Base-by-base conservation (phyloP, 371 early-diverging fungal species). In the Apophysomyces elegans region DNA sequence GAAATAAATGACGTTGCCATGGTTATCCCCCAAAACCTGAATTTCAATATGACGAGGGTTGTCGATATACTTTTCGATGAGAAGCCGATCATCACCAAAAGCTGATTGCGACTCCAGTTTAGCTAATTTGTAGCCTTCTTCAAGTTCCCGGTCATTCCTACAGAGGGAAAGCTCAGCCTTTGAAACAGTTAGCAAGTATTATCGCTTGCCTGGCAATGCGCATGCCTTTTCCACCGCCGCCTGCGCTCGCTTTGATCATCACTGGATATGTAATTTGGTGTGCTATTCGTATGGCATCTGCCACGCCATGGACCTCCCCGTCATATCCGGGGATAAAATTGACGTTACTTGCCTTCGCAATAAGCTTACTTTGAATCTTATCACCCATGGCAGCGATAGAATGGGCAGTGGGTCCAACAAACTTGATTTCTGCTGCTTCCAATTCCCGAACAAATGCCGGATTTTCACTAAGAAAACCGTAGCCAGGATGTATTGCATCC, bases 371-470 rank as follows among this genome's bases (percentile, higher is more conserved):
- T 37, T 87, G 83, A 64, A 95, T 93, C 84, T 97, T 96, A 79
- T 96, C 96, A 41, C 98, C 98, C 90, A 97, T 96, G 44, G 88
- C 89, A 6, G 88, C 88, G 79, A 97, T 96, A 5, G 96, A 88
- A 57, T 83, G 73, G 16, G 86, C 87, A 7, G 78, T 75, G 1
- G 94, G 94, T 9, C 94, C 94, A 21, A 94, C 91, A 70, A 93
- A 94, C 12, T 72, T 77, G n/a, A 92, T 83, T 4, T 85, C 86
- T 0, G 81, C 82, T 32, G 81, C 70, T 36, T 85, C 81, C 9
- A 90, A 77, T 11, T 80, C 80, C 64, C 80, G 65, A n/a, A 87
- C 91, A 85, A 94, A 94, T n/a, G 72, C 71, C 0, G 89, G 76
- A 70, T 93, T 94, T 69, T 94, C 94, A n/a, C 92, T 93, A 62